Base-by-base conservation (phyloP, 1,139 yeast species). In the Blastobotrys buckinghamii region DNA sequence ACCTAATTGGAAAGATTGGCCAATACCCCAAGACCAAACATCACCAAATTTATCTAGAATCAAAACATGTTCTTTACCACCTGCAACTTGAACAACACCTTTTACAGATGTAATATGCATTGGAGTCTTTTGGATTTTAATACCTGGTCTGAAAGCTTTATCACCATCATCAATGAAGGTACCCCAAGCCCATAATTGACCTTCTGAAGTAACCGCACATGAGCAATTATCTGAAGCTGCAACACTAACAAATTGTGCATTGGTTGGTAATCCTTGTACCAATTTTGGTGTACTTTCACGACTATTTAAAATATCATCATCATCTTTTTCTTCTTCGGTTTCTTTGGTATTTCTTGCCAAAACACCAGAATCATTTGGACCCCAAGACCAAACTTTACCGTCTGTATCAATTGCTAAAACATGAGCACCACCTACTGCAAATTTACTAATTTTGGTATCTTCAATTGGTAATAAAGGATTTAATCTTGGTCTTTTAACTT, bases 161-260 rank as follows among this genome's bases (percentile, higher is more conserved):
- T 84, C 73, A 48, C 98, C 98, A 67, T 92, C 98, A 57, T 89
- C 71, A 85, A 84, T 67, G 72, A 92, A 92, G 30, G 96, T 86
- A 37, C 99, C 99, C 97, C 98, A 92, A 0, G 97, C 95, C 68
- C 84, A 92, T 13, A 92, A 89, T 44, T 85, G 89, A 33, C 98
- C 98, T 50, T 80, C 82, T 42, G 78, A 82, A 45, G 83, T 77
- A 50, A 94, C 69, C 1, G 80, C 89, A 15, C 92, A 92, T 50
- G 96, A 85, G 54, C 90, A 70, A 59, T 89, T 90, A 63, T 92
- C 98, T 13, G 97, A 85, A 2, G 97, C 97, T n/a, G 89, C 90
- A 37, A 90, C 66, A 61, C 83, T 92, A 15, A 87, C 86, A 52
- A 90, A 79, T 45, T 74, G 76, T 17, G 65, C 63, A 36, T 71